Evolutionary conservation across 768 basidiomycete genomes (phyloP).

Genomic region (Trametes punicea): DNA sequence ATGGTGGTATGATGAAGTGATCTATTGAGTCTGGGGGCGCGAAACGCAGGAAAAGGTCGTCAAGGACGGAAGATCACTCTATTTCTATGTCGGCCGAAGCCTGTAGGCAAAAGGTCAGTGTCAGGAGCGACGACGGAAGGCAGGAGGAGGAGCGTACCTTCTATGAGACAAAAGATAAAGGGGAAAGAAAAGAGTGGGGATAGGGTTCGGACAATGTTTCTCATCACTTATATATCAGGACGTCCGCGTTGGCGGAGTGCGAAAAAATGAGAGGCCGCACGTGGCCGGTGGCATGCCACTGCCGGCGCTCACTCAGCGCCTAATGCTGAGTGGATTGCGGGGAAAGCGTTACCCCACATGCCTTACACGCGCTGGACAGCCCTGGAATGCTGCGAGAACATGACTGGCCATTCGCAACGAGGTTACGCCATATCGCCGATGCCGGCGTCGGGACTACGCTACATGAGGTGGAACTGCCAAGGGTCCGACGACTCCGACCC

Average conservation of each 20-base stretch:
- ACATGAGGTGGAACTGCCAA: slow-evolving; percentile 6
- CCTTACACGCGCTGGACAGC: slow-evolving; percentile 2
- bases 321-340: slow-evolving; percentile 9
- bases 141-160: slow-evolving; percentile 25
- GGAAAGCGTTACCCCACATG: slow-evolving; percentile 17
- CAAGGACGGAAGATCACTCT: slow-evolving; percentile 66
- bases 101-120: slow-evolving; percentile 29
- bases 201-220: slow-evolving; percentile 27
- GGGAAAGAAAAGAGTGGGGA: slow-evolving; percentile 37
- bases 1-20: slow-evolving; percentile 29
- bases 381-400: slow-evolving; percentile 11
- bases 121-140: background rate
- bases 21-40: slow-evolving; percentile 38
- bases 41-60: slow-evolving; percentile 38
- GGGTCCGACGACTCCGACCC: slow-evolving; percentile 7
- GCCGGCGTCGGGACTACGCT: slow-evolving; percentile 17
- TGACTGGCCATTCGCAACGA: slow-evolving; percentile 5
- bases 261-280: slow-evolving; percentile 27
- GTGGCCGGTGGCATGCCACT: slow-evolving; percentile 15
- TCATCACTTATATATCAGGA: slow-evolving; percentile 27
- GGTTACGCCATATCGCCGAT: slow-evolving; percentile 1
- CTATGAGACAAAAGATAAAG: slow-evolving; percentile 37
- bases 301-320: slow-evolving; percentile 13
- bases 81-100: slow-evolving; percentile 40
- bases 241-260: slow-evolving; percentile 18